Percentiles rank a stretch among this genome's conserved stretches.
Evolutionary conservation across 1,284 basidiomycete species (phyloP).

Genomic region (Veloboletus limbatus): DNA sequence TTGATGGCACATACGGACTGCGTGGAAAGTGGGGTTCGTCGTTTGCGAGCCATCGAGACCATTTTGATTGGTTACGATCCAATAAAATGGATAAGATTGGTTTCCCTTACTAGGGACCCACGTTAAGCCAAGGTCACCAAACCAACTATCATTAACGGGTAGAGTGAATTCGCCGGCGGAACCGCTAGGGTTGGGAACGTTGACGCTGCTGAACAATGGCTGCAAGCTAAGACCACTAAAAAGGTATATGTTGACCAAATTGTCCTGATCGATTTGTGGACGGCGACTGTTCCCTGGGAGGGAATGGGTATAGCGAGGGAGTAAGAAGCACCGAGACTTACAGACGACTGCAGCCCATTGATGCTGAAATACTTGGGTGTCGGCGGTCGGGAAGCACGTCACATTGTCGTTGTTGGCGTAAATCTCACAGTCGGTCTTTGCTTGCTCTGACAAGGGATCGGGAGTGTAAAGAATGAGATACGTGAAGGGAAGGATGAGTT

Average conservation of each 20-base stretch:
- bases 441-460: conserved; percentile 30
- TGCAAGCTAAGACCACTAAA: conserved; percentile 61
- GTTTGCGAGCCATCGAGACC: conserved; percentile 52
- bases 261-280: conserved; percentile 44
- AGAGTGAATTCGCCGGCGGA: conserved; percentile 52
- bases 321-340: conserved; percentile 39
- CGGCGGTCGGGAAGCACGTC: conserved; percentile 64
- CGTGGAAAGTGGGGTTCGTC: conserved; percentile 68
- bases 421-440: conserved; percentile 34
- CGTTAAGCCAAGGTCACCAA: conserved; percentile 49
- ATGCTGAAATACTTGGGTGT: conserved; percentile 58
- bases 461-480: conserved; percentile 10
- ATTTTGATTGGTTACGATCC: conserved; percentile 58
- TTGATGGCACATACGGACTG: conserved; percentile 60
- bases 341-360: conserved; percentile 74
- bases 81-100: conserved; percentile 66
- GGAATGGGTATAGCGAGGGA: conserved; percentile 18
- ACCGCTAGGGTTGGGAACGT: conserved; percentile 48
- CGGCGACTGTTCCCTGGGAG: conserved; percentile 50
- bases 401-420: conserved; percentile 61
- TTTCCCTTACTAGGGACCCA: conserved; percentile 49
- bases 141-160: conserved; percentile 74
- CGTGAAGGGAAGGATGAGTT: conserved; percentile 14
- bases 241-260: conserved; percentile 65
- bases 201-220: conserved; percentile 43